Conservation (phyloP, 306 rosid species). For the Purshia tridentata region DNA sequence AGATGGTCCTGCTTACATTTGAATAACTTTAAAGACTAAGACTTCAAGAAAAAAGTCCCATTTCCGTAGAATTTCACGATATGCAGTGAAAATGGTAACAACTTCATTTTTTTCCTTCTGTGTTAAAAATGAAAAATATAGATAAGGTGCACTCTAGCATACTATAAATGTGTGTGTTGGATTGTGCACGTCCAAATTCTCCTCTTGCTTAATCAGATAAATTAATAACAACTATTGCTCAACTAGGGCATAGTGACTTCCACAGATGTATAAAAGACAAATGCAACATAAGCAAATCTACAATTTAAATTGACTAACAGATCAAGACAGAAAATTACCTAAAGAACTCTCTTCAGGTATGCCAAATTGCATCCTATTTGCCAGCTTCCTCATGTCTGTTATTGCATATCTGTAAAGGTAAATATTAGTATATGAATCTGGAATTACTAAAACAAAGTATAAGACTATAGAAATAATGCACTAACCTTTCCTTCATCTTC, state of each 20-base stretch:
- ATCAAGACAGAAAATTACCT: constrained; percentile 44
- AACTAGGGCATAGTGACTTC: background rate
- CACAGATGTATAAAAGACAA: background rate
- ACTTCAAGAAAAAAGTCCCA: background rate
- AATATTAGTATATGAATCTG: constrained; percentile 16
- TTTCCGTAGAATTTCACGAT: background rate
- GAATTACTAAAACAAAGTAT: background rate
- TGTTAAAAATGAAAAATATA: background rate
- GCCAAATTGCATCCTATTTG: constrained; percentile 94
- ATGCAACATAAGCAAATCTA: background rate
- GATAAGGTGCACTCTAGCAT: background rate
- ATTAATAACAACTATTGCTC: background rate
- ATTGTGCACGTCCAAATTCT: background rate
- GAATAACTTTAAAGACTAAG: background rate
- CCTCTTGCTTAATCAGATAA: background rate
- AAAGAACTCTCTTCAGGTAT: constrained; percentile 94
- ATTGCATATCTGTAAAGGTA: constrained; percentile 65
- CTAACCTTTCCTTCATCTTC: constrained; percentile 88
- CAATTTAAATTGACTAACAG: background rate
- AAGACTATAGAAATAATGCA: background rate
- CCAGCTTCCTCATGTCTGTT: constrained; percentile 94
- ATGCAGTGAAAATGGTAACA: background rate
- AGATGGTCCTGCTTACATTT: background rate
- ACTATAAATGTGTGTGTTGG: background rate
- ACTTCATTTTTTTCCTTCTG: background rate